Evolutionary conservation across 495 filamentous ascomycete genomes (phyloP), one percentile per base, ranked within the genome.

Genomic region (Penicillium cinerascens): DNA sequence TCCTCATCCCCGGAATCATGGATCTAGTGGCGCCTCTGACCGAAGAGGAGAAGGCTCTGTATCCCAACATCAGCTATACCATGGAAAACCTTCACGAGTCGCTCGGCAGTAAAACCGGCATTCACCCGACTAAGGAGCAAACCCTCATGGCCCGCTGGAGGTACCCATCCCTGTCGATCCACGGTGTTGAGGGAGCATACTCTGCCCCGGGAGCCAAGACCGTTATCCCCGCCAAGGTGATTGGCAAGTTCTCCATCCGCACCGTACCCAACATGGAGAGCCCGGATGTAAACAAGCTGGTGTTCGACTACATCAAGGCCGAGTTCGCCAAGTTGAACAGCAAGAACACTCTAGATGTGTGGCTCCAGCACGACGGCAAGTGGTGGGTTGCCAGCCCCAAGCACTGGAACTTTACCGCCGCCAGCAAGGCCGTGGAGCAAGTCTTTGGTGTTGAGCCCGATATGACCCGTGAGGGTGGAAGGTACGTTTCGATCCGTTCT

Each of bases 381-480:
- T 99, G 93, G 93, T 99, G 93, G 93, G 91, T 95, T 22, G 88
- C 95, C 18, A 88, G 84, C 61, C 95, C 93, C 11, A 92, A 93
- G 67, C 93, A 97, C 78, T 96, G 92, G 91, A 99, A 97, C 78
- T 99, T 97, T 72, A 78, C 80, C 21, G 93, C 93, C 18, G 93
- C 93, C 8, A 80, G 84, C 63, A 97, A 96, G 79, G 93, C 93
- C 11, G 91, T 92, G 15, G 83, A 96, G 75, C 81, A 87, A 38
- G 95, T 99, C 20, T 99, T 90, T 75, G 87, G 88, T 17, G 85
- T 93, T 42, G 81, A 92, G 71, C 93, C 93, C 18, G 93, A 99
- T 73, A 84, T 97, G 76, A 99, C 93, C 29, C 82, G 93, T 41
- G 93, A 99, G 74, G 93, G 93, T 69, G 93, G 93, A 66, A 89